These are phyloP conservation scores for Pseudocercospora eumusae DNA, from an alignment of 2,329 filamentous ascomycete species.

Conservation along the genomic window DNA sequence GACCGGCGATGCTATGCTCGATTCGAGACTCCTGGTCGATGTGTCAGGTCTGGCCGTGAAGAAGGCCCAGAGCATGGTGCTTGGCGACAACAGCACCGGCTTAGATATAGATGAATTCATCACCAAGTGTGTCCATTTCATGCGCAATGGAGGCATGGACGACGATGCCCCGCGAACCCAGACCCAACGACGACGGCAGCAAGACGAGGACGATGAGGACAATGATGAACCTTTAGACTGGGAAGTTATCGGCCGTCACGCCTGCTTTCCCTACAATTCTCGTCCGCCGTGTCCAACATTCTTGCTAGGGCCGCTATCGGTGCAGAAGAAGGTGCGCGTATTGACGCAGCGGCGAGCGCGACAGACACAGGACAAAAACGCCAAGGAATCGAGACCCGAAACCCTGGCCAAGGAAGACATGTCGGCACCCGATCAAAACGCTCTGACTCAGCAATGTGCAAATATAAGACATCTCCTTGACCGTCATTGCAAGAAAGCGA, in stretches of 20 bases:
- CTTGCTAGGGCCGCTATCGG: conserved; percentile 81
- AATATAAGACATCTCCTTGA: conserved; percentile 67
- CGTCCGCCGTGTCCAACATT: conserved; percentile 80
- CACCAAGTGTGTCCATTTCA: conserved; percentile 83
- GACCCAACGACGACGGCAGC: conserved; percentile 29
- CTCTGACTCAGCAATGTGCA: conserved; percentile 75
- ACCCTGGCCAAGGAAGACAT: conserved; percentile 75
- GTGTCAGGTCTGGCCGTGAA: conserved; percentile 79
- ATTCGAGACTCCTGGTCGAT: conserved; percentile 80
- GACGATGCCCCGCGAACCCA: conserved; percentile 51
- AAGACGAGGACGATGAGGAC: conserved; percentile 60
- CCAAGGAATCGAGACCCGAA: conserved; percentile 71
- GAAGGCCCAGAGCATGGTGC: conserved; percentile 71
- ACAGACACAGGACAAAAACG: conserved; percentile 67
- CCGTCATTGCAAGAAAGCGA: conserved; percentile 41
- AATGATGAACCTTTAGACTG: conserved; percentile 79
- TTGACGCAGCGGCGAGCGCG: conserved; percentile 69
- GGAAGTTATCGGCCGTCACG: conserved; percentile 76
- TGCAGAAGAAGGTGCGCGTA: conserved; percentile 79
- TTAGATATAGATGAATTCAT: conserved; percentile 91
- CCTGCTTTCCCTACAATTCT: conserved; percentile 70
- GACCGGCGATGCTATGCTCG: conserved; percentile 85
- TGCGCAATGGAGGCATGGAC: conserved; percentile 64
- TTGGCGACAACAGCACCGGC: conserved; percentile 71
- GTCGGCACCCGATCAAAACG: conserved; percentile 72